Base-by-base conservation (phyloP, 176 grass and related monocot genomes). In the Chrysopogon serrulatus region DNA sequence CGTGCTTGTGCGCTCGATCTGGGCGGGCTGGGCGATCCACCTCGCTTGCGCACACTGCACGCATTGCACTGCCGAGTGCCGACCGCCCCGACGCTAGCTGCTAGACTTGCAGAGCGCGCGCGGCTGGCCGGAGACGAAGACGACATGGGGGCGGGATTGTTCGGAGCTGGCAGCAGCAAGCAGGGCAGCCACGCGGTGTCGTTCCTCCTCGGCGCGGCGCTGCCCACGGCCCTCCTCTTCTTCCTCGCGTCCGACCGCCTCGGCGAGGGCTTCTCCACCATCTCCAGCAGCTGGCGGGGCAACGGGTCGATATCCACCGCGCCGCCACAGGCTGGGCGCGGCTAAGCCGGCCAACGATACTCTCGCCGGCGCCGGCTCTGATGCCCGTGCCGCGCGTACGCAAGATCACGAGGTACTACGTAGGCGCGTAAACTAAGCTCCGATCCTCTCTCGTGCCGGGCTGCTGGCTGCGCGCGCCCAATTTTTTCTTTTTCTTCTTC, bases 191-290 rank as follows among this genome's bases (percentile, higher is more conserved):
- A 77, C 42, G 33, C 68, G 61, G 26, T 77, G 62, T 59, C 74
- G 17, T 91, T 88, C 87, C 34, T 91, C 71, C 69, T 91, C 28
- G 89, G 89, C 5, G 76, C 89, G n/a, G 85, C 81, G 49, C 66
- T 61, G 30, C 71, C 86, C 16, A 85, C 81, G 0, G 17, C 64
- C 33, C 63, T 82, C 41, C 40, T 91, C 23, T 44, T 91, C 71
- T 35, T 88, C 45, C 21, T 85, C 66, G 45, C 87, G 4, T 85
- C 90, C 17, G 81, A 77, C n/a, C n/a, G n/a, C n/a, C n/a, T n/a
- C n/a, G n/a, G n/a, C n/a, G n/a, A n/a, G n/a, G n/a, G n/a, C n/a
- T n/a, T n/a, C n/a, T n/a, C n/a, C n/a, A n/a, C n/a, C n/a, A n/a
- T n/a, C n/a, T n/a, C n/a, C n/a, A n/a, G n/a, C n/a, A n/a, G n/a